phyloP scores from a whole-genome alignment of 2,329 filamentous ascomycete species.

The Ceratocystis cacaofunesta region DNA sequence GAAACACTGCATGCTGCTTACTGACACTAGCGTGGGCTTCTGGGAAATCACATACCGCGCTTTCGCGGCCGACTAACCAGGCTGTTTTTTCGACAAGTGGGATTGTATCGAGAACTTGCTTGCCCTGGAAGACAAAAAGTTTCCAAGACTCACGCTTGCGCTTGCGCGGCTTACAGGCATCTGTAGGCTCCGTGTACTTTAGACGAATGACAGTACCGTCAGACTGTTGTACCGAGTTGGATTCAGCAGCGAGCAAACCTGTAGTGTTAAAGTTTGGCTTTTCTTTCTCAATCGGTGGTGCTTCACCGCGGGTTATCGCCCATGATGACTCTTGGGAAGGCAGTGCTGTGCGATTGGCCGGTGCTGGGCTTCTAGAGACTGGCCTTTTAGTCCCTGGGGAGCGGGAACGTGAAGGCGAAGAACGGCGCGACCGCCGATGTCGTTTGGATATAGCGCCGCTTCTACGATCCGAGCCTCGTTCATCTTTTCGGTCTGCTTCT shows the following conservation, averaged over 20 bases:
- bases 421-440: not conserved
- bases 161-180: constrained; percentile 73
- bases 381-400: not conserved
- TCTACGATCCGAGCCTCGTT: not conserved
- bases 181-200: constrained; percentile 91
- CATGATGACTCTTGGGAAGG: constrained; percentile 47
- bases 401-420: not conserved
- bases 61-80: constrained; percentile 79
- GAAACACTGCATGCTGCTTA: constrained; percentile 89
- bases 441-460: not conserved
- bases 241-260: constrained; percentile 72
- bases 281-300: constrained; percentile 47
- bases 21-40: constrained; percentile 86
- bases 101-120: constrained; percentile 67
- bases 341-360: constrained; percentile 32
- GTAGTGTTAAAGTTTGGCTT: constrained; percentile 76
- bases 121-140: constrained; percentile 80
- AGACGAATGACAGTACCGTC: constrained; percentile 63
- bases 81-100: constrained; percentile 63
- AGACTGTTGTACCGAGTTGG: constrained; percentile 59
- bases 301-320: constrained; percentile 37
- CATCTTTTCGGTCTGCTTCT: not conserved
- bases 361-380: not conserved
- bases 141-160: constrained; percentile 58
- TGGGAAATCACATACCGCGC: constrained; percentile 63